A percentile compares a stretch with the other conserved stretches of the same genome.
These are phyloP conservation scores for Phytophthora palmivora DNA, from an alignment of 352 stramenopile genomes.

Conservation along the genomic window DNA sequence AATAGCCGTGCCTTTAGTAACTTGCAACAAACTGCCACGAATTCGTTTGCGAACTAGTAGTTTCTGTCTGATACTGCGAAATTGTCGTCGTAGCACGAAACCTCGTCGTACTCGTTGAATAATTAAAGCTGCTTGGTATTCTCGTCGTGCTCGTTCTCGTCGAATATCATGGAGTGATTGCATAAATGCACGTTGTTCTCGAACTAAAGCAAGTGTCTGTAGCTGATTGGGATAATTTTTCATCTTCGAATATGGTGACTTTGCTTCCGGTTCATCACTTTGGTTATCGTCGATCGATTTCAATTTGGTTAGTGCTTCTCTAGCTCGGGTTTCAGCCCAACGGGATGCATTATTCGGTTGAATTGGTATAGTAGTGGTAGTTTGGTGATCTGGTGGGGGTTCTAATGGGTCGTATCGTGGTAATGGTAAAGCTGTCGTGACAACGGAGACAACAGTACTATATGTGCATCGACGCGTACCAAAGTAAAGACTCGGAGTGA, in stretches of 20 bases:
- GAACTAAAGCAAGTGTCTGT: constrained; percentile 40
- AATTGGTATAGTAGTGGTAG: background rate
- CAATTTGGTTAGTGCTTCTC: constrained; percentile 12
- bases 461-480: constrained; percentile 75
- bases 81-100: constrained; percentile 54
- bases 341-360: constrained; percentile 15
- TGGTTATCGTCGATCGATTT: constrained; percentile 27
- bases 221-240: constrained; percentile 28
- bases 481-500: constrained; percentile 76
- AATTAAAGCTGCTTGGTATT: constrained; percentile 52
- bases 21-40: constrained; percentile 58
- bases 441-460: constrained; percentile 74
- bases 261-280: constrained; percentile 12
- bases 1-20: constrained; percentile 70
- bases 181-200: constrained; percentile 64
- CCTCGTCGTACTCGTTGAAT: constrained; percentile 68
- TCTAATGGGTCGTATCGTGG: constrained; percentile 33
- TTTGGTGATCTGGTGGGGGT: background rate
- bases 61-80: constrained; percentile 54
- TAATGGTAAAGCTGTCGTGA: constrained; percentile 57
- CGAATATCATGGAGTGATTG: constrained; percentile 38
- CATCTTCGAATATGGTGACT: constrained; percentile 23
- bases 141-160: constrained; percentile 37
- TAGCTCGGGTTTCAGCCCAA: constrained; percentile 29
- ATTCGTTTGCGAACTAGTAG: constrained; percentile 74